These are phyloP conservation scores for Pittosporum tobira DNA, from an alignment of 129 eudicot genomes.

Conservation along the genomic window DNA sequence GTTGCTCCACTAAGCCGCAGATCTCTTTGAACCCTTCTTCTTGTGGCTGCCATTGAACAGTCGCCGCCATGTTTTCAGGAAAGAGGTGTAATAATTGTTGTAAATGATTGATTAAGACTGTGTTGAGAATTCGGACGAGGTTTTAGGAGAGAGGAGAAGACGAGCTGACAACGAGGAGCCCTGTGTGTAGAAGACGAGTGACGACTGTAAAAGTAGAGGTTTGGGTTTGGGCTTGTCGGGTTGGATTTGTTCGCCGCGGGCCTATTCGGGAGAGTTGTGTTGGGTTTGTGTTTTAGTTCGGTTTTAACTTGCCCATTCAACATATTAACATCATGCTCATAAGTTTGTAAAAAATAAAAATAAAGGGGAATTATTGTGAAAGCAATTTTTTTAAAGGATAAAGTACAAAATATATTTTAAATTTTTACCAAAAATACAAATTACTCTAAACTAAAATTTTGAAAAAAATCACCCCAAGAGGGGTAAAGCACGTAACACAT, in stretches of 20 bases:
- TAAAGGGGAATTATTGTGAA: too few relatives aligned
- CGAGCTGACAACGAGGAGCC: too few relatives aligned
- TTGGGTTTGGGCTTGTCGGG: constrained; percentile 1
- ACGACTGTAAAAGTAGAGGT: not conserved
- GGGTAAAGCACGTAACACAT: too few relatives aligned
- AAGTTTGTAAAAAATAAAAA: too few relatives aligned
- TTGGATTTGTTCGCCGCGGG: not conserved
- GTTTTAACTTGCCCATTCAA: too few relatives aligned
- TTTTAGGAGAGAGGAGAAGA: not conserved
- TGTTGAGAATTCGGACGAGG: not conserved
- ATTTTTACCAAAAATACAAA: too few relatives aligned
- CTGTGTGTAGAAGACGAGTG: not conserved
- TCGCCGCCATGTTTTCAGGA: constrained; percentile 12
- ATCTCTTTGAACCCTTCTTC: constrained; percentile 91
- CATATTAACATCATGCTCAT: too few relatives aligned
- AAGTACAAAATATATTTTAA: too few relatives aligned
- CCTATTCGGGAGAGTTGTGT: not conserved
- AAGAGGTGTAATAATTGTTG: too few relatives aligned
- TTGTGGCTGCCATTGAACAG: constrained; percentile 68
- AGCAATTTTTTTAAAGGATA: too few relatives aligned
- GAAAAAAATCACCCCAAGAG: too few relatives aligned
- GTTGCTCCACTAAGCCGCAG: constrained; percentile 86
- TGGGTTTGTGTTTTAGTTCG: not conserved
- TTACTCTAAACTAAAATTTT: too few relatives aligned
- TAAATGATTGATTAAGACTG: not conserved